Base-by-base conservation (phyloP, 495 filamentous ascomycete species). In the Penicillium chermesinum region DNA sequence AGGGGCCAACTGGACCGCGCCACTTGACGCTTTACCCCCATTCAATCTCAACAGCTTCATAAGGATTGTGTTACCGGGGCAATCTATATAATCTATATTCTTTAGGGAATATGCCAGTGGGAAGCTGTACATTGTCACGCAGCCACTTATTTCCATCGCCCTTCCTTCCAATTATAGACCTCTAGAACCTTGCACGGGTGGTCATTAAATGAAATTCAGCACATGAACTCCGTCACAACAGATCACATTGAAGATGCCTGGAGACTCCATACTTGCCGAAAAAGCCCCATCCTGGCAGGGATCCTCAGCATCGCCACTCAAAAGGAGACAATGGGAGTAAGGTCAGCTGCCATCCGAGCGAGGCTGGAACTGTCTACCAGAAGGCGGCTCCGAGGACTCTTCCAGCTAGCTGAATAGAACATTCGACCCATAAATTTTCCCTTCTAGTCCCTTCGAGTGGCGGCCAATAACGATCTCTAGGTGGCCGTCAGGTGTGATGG, bases 261-360 rank as follows among this genome's bases (percentile, higher is more conserved):
- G 47, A 41, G 43, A 38, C 47, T 49, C 43, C 37, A 41, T 40
- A 22, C 25, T 34, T 17, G 40, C 32, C 21, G 38, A 43, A 43
- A 18, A 38, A 37, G 48, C 41, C 41, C 41, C 45, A 41, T 44
- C 48, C n/a, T n/a, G n/a, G n/a, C n/a, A n/a, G n/a, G n/a, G n/a
- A n/a, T n/a, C n/a, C n/a, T n/a, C n/a, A n/a, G n/a, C 25, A 30
- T 30, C 10, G 25, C 25, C 25, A 30, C 25, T 30, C 25, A 30
- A 30, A 30, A 5, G 25, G 25, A 30, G 25, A 30, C 25, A 30
- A 30, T 30, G 25, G 25, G 10, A 10, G 10, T 10, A 30, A 30
- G 4, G 10, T 10, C 25, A 30, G 4, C 25, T 30, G 4, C 25
- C 25, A 30, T 10, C 25, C 25, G 25, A 30, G 25, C n/a, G n/a